These are phyloP conservation scores for Torulaspora quercuum DNA, from an alignment of 805 yeast species.

Conservation along the genomic window DNA sequence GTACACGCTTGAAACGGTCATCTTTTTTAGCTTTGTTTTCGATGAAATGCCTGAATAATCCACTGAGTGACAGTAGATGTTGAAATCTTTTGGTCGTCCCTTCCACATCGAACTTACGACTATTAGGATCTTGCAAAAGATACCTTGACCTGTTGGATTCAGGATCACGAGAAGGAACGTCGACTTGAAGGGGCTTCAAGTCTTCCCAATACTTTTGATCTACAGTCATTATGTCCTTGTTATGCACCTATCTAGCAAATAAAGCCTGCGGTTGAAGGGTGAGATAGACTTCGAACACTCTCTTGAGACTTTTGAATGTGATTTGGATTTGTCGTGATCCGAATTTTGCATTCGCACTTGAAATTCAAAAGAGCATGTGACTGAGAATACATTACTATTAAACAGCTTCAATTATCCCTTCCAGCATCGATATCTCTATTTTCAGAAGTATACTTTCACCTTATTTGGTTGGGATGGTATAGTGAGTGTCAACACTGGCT, in stretches of 20 bases:
- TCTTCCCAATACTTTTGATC: slow-evolving; percentile 26
- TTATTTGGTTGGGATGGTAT: too few species aligned
- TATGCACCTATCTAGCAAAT: neutral
- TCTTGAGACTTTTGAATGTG: too few species aligned
- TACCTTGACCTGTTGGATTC: slow-evolving; percentile 27
- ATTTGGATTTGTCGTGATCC: too few species aligned
- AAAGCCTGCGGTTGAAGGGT: too few species aligned
- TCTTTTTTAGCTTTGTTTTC: slow-evolving; percentile 62
- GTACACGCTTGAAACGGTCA: slow-evolving; percentile 50
- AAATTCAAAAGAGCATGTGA: slow-evolving; percentile 1
- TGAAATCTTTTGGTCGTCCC: slow-evolving; percentile 65
- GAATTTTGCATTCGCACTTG: too few species aligned
- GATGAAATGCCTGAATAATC: slow-evolving; percentile 65
- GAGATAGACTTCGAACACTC: too few species aligned
- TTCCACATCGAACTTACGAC: slow-evolving; percentile 46
- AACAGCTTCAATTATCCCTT: too few species aligned
- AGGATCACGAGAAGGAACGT: slow-evolving; percentile 23
- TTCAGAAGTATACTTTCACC: too few species aligned
- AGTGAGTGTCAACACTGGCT: too few species aligned
- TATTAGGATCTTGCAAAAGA: slow-evolving; percentile 24
- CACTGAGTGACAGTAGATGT: slow-evolving; percentile 62
- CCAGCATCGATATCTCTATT: too few species aligned
- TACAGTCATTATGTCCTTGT: slow-evolving; percentile 14
- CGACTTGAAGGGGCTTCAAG: slow-evolving; percentile 27
- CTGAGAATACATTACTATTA: neutral